Evolutionary conservation across 2,329 filamentous ascomycete species (phyloP).

Genomic region (Botrytis tulipae): DNA sequence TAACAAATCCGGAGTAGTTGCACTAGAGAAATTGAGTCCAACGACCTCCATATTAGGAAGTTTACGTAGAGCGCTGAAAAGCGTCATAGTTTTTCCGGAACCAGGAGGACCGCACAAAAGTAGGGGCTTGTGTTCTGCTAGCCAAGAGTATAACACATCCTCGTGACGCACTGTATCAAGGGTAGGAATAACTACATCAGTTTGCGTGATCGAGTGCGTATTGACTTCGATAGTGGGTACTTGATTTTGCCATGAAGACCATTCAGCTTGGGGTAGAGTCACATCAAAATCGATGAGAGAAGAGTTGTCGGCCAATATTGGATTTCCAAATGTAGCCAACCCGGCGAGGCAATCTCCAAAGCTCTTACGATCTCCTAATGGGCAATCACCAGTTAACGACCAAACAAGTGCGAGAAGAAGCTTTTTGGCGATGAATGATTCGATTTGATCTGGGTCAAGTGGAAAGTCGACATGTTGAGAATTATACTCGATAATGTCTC

Average conservation of each 20-base stretch:
- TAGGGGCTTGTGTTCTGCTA: conserved; percentile 96
- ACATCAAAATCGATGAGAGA: conserved; percentile 97
- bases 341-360: conserved; percentile 85
- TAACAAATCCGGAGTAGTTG: conserved; percentile 93
- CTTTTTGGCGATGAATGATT: conserved; percentile 90
- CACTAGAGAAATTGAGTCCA: conserved; percentile 98
- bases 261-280: conserved; percentile 79
- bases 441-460: conserved; percentile 83
- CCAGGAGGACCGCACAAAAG: conserved; percentile 95
- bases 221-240: conserved; percentile 96
- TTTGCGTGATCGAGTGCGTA: conserved; percentile 96
- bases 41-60: conserved; percentile 99
- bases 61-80: conserved; percentile 96
- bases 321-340: conserved; percentile 82
- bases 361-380: conserved; percentile 77
- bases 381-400: conserved; percentile 94
- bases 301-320: conserved; percentile 71
- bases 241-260: conserved; percentile 90
- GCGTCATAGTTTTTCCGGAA: conserved; percentile 99
- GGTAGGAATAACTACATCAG: conserved; percentile 97
- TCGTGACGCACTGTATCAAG: conserved; percentile 96
- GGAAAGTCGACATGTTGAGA: conserved; percentile 91
- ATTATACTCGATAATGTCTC: conserved; percentile 94
- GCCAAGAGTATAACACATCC: conserved; percentile 98
- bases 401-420: conserved; percentile 88